phyloP scores from a whole-genome alignment of 495 filamentous ascomycete species.

The Neurospora sublineolata region DNA sequence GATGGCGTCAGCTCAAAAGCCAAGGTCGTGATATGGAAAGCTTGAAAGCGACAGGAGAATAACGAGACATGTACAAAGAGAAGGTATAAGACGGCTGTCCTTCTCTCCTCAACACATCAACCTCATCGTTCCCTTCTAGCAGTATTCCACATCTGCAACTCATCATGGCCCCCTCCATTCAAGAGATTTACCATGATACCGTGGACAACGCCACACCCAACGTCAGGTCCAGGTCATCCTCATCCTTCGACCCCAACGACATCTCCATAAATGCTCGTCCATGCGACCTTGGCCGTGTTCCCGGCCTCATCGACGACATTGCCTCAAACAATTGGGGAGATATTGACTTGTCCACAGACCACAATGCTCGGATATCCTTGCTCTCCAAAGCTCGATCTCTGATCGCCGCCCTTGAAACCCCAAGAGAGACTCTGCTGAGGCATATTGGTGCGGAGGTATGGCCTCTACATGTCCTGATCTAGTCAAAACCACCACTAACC shows the following conservation, averaged over 20 bases:
- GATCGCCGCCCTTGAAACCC: conserved; percentile 20
- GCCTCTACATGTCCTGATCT: background rate
- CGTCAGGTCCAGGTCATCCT: background rate
- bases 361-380: conserved; percentile 7
- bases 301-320: conserved; percentile 11
- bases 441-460: conserved; percentile 22
- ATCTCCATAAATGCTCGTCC: conserved; percentile 6
- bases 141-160: background rate
- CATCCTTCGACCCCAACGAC: conserved; percentile 3
- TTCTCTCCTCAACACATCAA: background rate
- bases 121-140: background rate
- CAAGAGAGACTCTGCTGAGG: conserved; percentile 25
- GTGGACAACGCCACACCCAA: background rate
- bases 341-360: conserved; percentile 3
- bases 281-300: conserved; percentile 6
- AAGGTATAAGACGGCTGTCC: background rate
- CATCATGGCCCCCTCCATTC: background rate
- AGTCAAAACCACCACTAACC: background rate
- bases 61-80: background rate
- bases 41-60: background rate
- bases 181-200: background rate
- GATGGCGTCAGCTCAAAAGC: background rate
- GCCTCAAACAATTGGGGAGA: background rate
- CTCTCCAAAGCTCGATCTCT: conserved; percentile 18
- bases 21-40: background rate